These are phyloP conservation scores for Licmophora abbreviata DNA, from an alignment of 108 stramenopile genomes.

Conservation along the genomic window DNA sequence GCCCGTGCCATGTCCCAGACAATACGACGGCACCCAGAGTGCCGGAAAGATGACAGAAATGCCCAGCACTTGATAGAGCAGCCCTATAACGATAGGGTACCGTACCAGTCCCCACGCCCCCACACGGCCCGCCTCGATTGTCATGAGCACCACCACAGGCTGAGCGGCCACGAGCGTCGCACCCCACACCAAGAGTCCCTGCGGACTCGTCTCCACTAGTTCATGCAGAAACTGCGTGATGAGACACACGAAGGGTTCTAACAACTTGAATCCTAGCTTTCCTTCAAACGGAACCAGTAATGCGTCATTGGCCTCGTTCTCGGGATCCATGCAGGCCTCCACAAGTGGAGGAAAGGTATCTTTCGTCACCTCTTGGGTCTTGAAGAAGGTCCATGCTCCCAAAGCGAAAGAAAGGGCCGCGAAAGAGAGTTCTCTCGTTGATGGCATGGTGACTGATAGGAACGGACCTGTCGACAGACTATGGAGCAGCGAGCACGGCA, in stretches of 20 bases:
- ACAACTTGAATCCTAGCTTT: constrained; percentile 14
- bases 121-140: constrained; percentile 18
- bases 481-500: too few species aligned
- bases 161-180: constrained; percentile 10
- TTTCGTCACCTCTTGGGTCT: too few species aligned
- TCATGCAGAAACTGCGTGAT: constrained; percentile 35
- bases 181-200: constrained; percentile 22
- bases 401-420: too few species aligned
- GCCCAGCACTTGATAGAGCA: constrained; percentile 36
- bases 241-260: constrained; percentile 24
- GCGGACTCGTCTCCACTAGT: constrained; percentile 12
- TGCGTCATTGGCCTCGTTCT: too few species aligned
- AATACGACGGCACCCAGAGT: constrained; percentile 31
- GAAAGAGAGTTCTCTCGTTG: too few species aligned
- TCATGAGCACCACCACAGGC: constrained; percentile 10
- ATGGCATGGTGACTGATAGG: too few species aligned
- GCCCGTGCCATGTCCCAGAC: constrained; percentile 11
- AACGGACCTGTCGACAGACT: too few species aligned
- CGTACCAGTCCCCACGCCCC: constrained; percentile 14
- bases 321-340: too few species aligned
- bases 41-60: constrained; percentile 30
- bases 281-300: constrained; percentile 27
- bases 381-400: too few species aligned
- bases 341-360: too few species aligned
- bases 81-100: constrained; percentile 20